These are phyloP conservation scores for Galerina sulciceps DNA, from an alignment of 768 basidiomycete genomes.

Conservation along the genomic window DNA sequence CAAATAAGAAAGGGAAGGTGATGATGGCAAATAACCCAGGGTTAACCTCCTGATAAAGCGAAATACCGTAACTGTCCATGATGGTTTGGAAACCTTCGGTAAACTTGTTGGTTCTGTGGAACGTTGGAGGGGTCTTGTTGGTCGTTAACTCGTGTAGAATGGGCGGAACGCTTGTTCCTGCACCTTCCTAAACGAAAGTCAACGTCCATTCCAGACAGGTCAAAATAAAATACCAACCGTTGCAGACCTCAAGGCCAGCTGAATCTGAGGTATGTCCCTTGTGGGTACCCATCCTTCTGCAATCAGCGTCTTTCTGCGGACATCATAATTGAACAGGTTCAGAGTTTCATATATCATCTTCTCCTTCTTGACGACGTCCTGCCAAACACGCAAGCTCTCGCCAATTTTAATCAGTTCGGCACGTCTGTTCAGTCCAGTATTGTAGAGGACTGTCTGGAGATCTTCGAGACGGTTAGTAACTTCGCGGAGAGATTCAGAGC, in stretches of 20 bases:
- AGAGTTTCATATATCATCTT: constrained; percentile 95
- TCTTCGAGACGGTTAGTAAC: constrained; percentile 91
- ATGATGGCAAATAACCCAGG: constrained; percentile 91
- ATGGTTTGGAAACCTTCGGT: constrained; percentile 97
- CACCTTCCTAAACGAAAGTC: constrained; percentile 65
- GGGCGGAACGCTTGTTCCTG: constrained; percentile 90
- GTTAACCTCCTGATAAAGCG: constrained; percentile 95
- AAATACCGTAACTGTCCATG: constrained; percentile 97
- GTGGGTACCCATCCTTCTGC: constrained; percentile 99
- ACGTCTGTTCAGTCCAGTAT: constrained; percentile 84
- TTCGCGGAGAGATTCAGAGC: constrained; percentile 86
- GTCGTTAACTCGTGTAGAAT: constrained; percentile 91
- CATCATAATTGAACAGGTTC: constrained; percentile 95
- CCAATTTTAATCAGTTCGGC: constrained; percentile 84
- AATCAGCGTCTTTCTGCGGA: constrained; percentile 89
- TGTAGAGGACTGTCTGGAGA: constrained; percentile 85
- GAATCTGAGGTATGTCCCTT: constrained; percentile 85
- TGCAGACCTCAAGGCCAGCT: constrained; percentile 85
- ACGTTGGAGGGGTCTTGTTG: constrained; percentile 92
- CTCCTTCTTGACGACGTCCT: constrained; percentile 93
- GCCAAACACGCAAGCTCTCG: constrained; percentile 86
- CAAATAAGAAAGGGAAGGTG: constrained; percentile 98
- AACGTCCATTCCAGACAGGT: neutral
- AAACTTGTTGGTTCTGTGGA: constrained; percentile 92
- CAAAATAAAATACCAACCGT: constrained; percentile 54